These are phyloP conservation scores for Sugiyamaella grinbergsii DNA, from an alignment of 1,139 yeast genomes.

Conservation along the genomic window DNA sequence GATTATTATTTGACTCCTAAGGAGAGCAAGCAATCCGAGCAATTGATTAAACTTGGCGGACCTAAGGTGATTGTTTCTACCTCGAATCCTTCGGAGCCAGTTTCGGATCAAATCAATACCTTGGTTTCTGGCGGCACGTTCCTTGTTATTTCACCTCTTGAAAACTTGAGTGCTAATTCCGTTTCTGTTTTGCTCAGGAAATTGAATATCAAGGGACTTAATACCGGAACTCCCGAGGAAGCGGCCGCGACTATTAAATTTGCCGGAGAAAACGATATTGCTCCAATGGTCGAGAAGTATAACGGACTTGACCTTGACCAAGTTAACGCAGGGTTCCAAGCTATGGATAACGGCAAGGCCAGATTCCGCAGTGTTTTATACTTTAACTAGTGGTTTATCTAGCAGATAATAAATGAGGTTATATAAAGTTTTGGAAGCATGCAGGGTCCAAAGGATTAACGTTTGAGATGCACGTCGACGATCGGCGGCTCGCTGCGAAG, in stretches of 20 bases:
- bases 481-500: background rate
- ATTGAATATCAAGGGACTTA: conserved; percentile 1
- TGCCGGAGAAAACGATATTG: conserved; percentile 9
- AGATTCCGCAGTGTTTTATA: conserved; percentile 15
- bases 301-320: conserved; percentile 11
- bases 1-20: conserved; percentile 20
- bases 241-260: conserved; percentile 9
- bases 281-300: conserved; percentile 4
- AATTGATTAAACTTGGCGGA: conserved; percentile 23
- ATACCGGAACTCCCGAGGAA: conserved; percentile 9
- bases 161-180: background rate
- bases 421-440: too few relatives aligned
- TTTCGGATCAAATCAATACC: conserved; percentile 32
- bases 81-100: conserved; percentile 25
- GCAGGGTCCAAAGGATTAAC: too few relatives aligned
- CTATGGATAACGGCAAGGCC: conserved; percentile 12
- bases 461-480: background rate
- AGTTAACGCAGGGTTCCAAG: conserved; percentile 12
- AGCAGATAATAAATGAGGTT: background rate
- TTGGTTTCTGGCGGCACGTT: conserved; percentile 35
- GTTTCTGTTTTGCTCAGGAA: conserved; percentile 3
- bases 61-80: conserved; percentile 13
- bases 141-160: conserved; percentile 30
- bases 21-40: conserved; percentile 19
- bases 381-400: background rate